A percentile compares a stretch with the other conserved stretches of the same genome.
Evolutionary conservation across 148 eudicot species (phyloP).

Genomic region (Cornus florida): DNA sequence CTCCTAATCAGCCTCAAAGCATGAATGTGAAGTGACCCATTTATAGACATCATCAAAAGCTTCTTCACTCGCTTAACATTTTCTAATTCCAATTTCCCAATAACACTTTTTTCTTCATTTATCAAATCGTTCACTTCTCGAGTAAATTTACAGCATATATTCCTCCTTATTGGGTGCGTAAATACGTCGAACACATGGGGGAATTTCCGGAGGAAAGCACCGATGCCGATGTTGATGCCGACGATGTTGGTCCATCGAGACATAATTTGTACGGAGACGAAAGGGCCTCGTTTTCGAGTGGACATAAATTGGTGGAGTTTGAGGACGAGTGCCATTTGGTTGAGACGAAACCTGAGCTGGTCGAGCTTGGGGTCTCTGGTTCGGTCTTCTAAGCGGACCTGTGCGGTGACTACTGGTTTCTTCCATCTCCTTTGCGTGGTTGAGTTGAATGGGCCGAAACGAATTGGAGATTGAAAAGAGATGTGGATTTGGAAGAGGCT

Average conservation of each 20-base stretch:
- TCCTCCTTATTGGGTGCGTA: slow-evolving; percentile 55
- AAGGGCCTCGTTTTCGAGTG: slow-evolving; percentile 41
- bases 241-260: slow-evolving; percentile 59
- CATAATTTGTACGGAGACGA: slow-evolving; percentile 60
- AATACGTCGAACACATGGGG: slow-evolving; percentile 77
- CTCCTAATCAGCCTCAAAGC: slow-evolving; percentile 62
- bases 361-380: slow-evolving; percentile 73
- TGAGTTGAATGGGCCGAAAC: slow-evolving; percentile 60
- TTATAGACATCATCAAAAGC: slow-evolving; percentile 66
- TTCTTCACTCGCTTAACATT: slow-evolving; percentile 56
- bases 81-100: slow-evolving; percentile 37
- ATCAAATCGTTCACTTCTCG: slow-evolving; percentile 43
- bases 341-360: slow-evolving; percentile 24
- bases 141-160: slow-evolving; percentile 54
- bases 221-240: slow-evolving; percentile 48
- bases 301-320: slow-evolving; percentile 60
- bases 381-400: slow-evolving; percentile 65
- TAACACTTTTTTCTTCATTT: slow-evolving; percentile 36
- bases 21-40: slow-evolving; percentile 63
- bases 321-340: slow-evolving; percentile 54
- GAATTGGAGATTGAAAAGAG: slow-evolving; percentile 12
- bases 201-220: slow-evolving; percentile 46
- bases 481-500: not conserved
- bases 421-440: slow-evolving; percentile 51
- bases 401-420: slow-evolving; percentile 68